Evolutionary conservation across 1,139 yeast species (phyloP), one percentile per base, ranked within the genome.

Genomic region (Yamadazyma blattariae): DNA sequence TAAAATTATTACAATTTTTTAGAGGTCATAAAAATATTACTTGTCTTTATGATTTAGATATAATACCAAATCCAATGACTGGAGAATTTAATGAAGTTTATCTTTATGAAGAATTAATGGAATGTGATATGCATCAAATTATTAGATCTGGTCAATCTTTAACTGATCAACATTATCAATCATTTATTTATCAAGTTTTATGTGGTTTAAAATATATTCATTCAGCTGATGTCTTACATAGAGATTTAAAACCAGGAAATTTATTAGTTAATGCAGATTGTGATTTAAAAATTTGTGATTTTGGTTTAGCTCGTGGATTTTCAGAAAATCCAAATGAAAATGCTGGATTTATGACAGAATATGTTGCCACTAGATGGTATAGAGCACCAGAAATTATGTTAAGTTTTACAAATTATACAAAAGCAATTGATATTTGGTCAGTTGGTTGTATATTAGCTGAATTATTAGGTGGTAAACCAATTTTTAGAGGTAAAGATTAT

Each of bases 301-400:
- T 92, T 59, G 97, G 98, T 7, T 74, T 92, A 37, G 97, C 98
- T 2, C 76, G 98, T 54, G 97, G 97, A n/a, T 90, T 83, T 56
- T 79, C 89, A 19, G 81, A 77, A 42, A 85, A 85, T 48, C 86
- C 90, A 0, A 94, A 82, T 44, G 84, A 82, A 47, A 90, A 92
- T 51, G 87, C 89, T 23, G 96, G 96, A 12, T 89, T 84, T 51
- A 67, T 90, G 71, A 92, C 98, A 0, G 98, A 92, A 57, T 92
- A 92, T 57, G 97, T 92, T 22, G 97, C 98, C 21, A 90, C 98
- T 1, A 72, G 97, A 55, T 92, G 98, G 97, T 92, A 92, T 61
- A 70, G 98, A 46, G 98, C 98, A 1, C 98, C 98, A 0, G 98
- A 92, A 57, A 88, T 92, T 59, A 92, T 92, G 92, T 72, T 92